Evolutionary conservation across 2,329 filamentous ascomycete genomes (phyloP), one percentile per base, ranked within the genome.

Genomic region (Pseudopyrenochaeta lycopersici): DNA sequence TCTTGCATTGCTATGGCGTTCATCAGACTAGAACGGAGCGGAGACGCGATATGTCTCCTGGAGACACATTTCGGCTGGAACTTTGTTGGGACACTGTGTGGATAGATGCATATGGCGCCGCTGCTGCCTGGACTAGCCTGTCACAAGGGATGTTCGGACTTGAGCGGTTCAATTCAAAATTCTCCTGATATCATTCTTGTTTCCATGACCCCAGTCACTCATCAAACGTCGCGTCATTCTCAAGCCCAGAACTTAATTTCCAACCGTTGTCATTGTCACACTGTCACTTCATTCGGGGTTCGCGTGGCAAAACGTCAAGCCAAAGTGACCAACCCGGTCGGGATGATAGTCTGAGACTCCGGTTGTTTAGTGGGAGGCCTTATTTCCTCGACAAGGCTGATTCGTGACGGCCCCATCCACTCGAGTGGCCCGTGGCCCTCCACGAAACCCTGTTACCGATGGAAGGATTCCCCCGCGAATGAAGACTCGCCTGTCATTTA

Each of bases 331-430:
- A 48, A 63, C 53, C 49, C 43, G 43, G 46, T 48, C 57, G 50
- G 58, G 53, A 49, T 53, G 52, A 51, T 54, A 54, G 52, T 59
- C 51, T 68, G 69, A 68, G 67, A 70, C 63, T 62, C 53, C 60
- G 59, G 63, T 54, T 56, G 58, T 57, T 52, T 71, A 70, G 67
- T 68, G 64, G 72, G 71, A 53, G 62, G 71, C 72, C 71, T 75
- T 38, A 63, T 46, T 52, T 60, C 46, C 52, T 61, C 50, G 57
- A 64, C 68, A 70, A 72, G 72, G 71, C 71, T 74, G 71, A 73
- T 59, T 67, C 27, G 40, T 67, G 56, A 56, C 47, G 44, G 52
- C 47, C 49, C 56, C 55, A 46, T 57, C 46, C 44, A 49, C 43
- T 43, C 36, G 46, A 40, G 48, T 46, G 49, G 36, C 32, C 33